These are phyloP conservation scores for Scheffersomyces quercinus DNA, from an alignment of 1,139 yeast genomes.

Conservation along the genomic window DNA sequence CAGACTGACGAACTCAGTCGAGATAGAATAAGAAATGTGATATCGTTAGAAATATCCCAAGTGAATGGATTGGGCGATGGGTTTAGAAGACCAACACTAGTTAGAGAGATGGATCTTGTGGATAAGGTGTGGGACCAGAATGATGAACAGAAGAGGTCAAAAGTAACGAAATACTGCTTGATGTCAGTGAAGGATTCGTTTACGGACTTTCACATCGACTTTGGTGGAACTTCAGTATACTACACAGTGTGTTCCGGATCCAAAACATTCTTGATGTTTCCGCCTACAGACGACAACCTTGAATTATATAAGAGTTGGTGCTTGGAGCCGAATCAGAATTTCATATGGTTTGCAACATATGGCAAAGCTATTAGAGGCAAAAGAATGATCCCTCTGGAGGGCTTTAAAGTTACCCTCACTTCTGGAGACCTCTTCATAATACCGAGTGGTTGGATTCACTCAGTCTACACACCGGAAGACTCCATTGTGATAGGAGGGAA, in stretches of 20 bases:
- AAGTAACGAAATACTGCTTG: slow-evolving; percentile 79
- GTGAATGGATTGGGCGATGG: slow-evolving; percentile 48
- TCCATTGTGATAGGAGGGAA: slow-evolving; percentile 88
- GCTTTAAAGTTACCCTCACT: slow-evolving; percentile 62
- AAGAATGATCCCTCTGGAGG: slow-evolving; percentile 33
- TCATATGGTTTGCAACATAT: slow-evolving; percentile 67
- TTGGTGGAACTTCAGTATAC: slow-evolving; percentile 91
- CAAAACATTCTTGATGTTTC: slow-evolving; percentile 74
- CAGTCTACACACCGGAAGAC: slow-evolving; percentile 81
- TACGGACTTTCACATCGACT: slow-evolving; percentile 90
- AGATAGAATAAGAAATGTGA: slow-evolving; percentile 75
- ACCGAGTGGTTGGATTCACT: slow-evolving; percentile 94
- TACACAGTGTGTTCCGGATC: slow-evolving; percentile 76
- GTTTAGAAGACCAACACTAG: slow-evolving; percentile 66
- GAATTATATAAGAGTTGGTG: slow-evolving; percentile 73
- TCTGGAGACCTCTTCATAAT: slow-evolving; percentile 79
- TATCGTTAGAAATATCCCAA: slow-evolving; percentile 74
- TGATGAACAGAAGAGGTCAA: slow-evolving; percentile 46
- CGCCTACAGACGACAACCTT: slow-evolving; percentile 69
- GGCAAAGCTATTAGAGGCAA: slow-evolving; percentile 25
- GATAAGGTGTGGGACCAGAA: slow-evolving; percentile 58
- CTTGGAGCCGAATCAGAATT: slow-evolving; percentile 58
- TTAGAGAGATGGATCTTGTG: slow-evolving; percentile 68
- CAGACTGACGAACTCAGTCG: slow-evolving; percentile 43
- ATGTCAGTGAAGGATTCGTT: slow-evolving; percentile 83